Evolutionary conservation across 257 asterid genomes (phyloP), one percentile per base, ranked within the genome.

Genomic region (Lavandula angustifolia): DNA sequence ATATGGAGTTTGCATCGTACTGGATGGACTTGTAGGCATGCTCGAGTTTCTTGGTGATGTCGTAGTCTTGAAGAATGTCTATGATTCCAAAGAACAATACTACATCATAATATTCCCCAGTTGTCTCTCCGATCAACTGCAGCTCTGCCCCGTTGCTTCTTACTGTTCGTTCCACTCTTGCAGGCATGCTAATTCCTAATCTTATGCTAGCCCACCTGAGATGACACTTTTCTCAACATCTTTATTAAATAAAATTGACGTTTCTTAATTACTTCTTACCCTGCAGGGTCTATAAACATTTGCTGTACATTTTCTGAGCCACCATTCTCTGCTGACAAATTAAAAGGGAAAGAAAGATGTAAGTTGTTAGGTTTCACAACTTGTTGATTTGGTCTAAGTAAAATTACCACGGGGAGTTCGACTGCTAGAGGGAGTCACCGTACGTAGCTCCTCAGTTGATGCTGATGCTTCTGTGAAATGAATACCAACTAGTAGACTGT

Each of bases 61-160:
- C 97, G 40, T 94, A 94, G 70, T 94, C 99, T 75, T 87, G 96
- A 59, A 94, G 99, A 34, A 90, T 94, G 88, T 94, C 97, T 60
- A 94, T 94, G 73, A 94, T 80, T 32, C 97, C 92, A 6, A 94
- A 87, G 76, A 89, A 94, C 77, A 94, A 62, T 46, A 90, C 67
- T 4, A 94, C 97, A 44, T 94, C 97, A 54, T 89, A 94, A 77
- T 68, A 87, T 42, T 94, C 96, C 41, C 96, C 96, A 4, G 95
- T 89, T 41, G 95, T 92, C 44, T 89, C 96, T 58, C 97, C 99
- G 16, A 87, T 79, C 31, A 90, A 67, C 73, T 89, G 96, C 27
- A 78, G 12, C 60, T 94, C 96, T 0, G 67, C 70, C 0, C 85
- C 94, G 0, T 67, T 78, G 49, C 64, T 80, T 62, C 99, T 90